phyloP scores from a whole-genome alignment of 176 grass and related monocot species.

The Hyparrhenia diplandra region DNA sequence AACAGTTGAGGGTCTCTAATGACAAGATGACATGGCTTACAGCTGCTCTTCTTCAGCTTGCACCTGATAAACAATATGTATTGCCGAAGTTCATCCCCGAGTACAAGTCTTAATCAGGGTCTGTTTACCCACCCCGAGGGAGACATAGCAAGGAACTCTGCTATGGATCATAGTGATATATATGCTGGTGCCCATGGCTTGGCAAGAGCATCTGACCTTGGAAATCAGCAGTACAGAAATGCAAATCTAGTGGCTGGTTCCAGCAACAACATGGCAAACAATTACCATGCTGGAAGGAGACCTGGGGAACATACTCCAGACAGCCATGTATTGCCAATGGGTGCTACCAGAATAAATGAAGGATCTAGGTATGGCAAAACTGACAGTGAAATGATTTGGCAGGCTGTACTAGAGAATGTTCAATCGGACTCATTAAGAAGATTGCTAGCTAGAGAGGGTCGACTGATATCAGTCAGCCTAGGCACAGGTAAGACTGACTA shows the following conservation, averaged over 20 bases:
- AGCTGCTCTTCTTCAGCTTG: slow-evolving; percentile 95
- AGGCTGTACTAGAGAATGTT: slow-evolving; percentile 68
- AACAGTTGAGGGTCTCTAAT: slow-evolving; percentile 92
- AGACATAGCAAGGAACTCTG: slow-evolving; percentile 26
- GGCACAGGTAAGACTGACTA: slow-evolving; percentile 64
- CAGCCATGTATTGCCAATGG: slow-evolving; percentile 20
- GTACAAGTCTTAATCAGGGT: slow-evolving; percentile 43
- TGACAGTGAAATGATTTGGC: slow-evolving; percentile 84
- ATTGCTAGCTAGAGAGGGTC: slow-evolving; percentile 76
- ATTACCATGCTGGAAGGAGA: slow-evolving; percentile 27
- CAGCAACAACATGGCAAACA: slow-evolving; percentile 7
- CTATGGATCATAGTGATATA: slow-evolving; percentile 22
- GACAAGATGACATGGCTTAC: slow-evolving; percentile 98
- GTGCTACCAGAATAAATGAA: slow-evolving; percentile 38
- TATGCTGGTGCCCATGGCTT: slow-evolving; percentile 20
- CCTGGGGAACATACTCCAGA: slow-evolving; percentile 33
- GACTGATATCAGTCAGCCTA: slow-evolving; percentile 65
- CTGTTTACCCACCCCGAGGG: slow-evolving; percentile 17
- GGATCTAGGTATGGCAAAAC: slow-evolving; percentile 40
- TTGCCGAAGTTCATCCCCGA: slow-evolving; percentile 69
- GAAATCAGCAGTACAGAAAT: slow-evolving; percentile 19
- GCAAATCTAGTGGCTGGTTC: slow-evolving; percentile 17
- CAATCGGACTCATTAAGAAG: slow-evolving; percentile 69
- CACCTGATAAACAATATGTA: slow-evolving; percentile 79
- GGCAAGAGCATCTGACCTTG: slow-evolving; percentile 16